These are phyloP conservation scores for Sanghuangporus baumii DNA, from an alignment of 1,284 basidiomycete species.

Conservation along the genomic window DNA sequence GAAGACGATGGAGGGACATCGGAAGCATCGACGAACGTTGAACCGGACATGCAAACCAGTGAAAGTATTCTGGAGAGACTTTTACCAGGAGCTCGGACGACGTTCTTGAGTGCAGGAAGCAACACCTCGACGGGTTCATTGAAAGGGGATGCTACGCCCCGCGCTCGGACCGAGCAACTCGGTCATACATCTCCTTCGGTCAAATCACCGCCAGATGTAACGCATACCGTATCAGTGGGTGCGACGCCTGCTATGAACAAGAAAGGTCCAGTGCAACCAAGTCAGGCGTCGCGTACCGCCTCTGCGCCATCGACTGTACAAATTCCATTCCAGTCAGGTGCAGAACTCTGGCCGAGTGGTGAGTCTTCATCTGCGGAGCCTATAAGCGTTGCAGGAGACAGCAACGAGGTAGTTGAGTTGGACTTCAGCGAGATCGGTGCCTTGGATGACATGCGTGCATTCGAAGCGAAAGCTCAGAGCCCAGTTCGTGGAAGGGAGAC, in stretches of 20 bases:
- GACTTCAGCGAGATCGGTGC: slow-evolving; percentile 17
- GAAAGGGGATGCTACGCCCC: slow-evolving; percentile 18
- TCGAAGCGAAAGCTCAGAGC: not conserved
- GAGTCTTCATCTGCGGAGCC: not conserved
- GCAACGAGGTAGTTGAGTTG: slow-evolving; percentile 14
- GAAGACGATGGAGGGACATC: slow-evolving; percentile 15
- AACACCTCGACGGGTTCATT: not conserved
- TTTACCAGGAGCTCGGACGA: not conserved
- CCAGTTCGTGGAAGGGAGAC: not conserved
- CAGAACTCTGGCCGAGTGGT: slow-evolving; percentile 14
- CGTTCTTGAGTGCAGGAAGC: slow-evolving; percentile 6
- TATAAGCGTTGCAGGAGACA: not conserved
- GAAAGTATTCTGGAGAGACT: slow-evolving; percentile 2
- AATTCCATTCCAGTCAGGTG: slow-evolving; percentile 9
- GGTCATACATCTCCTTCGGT: slow-evolving; percentile 4
- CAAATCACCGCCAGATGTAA: not conserved
- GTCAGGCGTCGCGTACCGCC: not conserved
- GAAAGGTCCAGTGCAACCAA: not conserved
- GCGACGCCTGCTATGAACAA: not conserved
- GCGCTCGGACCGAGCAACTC: slow-evolving; percentile 8
- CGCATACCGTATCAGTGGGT: not conserved
- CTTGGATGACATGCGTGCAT: slow-evolving; percentile 7
- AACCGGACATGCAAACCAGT: not conserved
- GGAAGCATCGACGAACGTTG: slow-evolving; percentile 9
- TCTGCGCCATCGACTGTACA: slow-evolving; percentile 1